These are phyloP conservation scores for Crucihimalaya himalaica DNA, from an alignment of 345 rosid species.

Conservation along the genomic window DNA sequence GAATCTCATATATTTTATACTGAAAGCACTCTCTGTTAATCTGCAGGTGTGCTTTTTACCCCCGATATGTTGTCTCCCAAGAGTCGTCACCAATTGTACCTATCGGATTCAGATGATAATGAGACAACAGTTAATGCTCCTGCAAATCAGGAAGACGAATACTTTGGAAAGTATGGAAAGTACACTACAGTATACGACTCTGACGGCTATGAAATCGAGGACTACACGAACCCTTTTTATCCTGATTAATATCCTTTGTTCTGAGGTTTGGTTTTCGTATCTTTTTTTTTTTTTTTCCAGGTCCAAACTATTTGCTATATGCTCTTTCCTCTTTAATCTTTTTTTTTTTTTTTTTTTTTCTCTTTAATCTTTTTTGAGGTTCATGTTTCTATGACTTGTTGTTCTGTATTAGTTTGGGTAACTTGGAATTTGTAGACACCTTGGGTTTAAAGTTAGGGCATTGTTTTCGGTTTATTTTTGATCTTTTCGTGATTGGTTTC, in stretches of 20 bases:
- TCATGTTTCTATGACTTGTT: conserved; percentile 7
- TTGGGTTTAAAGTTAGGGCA: background rate
- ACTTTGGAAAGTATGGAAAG: conserved; percentile 27
- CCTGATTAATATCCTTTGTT: conserved; percentile 14
- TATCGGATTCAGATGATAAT: background rate
- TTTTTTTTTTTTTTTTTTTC: background rate
- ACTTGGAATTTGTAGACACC: conserved; percentile 6
- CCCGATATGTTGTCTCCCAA: conserved; percentile 29
- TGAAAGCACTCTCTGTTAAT: conserved; percentile 9
- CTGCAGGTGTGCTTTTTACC: conserved; percentile 24
- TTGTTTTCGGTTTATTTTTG: background rate
- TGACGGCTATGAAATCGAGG: conserved; percentile 32
- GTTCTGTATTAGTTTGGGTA: background rate
- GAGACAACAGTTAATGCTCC: background rate
- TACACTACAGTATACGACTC: conserved; percentile 14
- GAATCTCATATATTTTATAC: background rate
- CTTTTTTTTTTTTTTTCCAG: background rate
- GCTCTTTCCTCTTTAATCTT: background rate
- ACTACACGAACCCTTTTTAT: conserved; percentile 31
- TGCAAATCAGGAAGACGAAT: background rate
- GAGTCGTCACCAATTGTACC: conserved; percentile 10
- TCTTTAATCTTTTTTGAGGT: conserved; percentile 2
- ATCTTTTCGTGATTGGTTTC: background rate
- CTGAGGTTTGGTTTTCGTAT: conserved; percentile 15
- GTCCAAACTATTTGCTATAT: conserved; percentile 17